Evolutionary conservation across 1,139 yeast species (phyloP), one percentile per base, ranked within the genome.

Genomic region (Lodderomyces jiufengensis): DNA sequence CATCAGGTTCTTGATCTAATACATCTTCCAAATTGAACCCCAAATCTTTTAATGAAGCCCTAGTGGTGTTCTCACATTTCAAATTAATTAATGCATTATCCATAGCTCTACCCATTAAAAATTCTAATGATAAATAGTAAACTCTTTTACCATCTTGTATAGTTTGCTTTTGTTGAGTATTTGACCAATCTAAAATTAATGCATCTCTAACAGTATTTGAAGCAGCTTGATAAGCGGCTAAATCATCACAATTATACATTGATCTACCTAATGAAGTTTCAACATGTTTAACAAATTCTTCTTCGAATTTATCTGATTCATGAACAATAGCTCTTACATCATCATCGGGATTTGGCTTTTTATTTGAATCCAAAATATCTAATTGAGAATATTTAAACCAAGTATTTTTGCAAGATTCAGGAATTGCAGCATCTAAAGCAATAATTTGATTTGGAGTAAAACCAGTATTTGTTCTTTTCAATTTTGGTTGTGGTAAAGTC

Each of bases 61-160:
- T 50, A 31, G 84, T 73, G 37, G 72, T 63, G 18, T 67, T 73
- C 55, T 81, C 79, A 46, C 56, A 57, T 38, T 63, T 59, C 52
- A 85, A 73, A 60, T 90, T 90, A 61, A 87, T 84, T 65, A 90
- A 67, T 27, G 97, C 96, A 58, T 88, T 90, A 62, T 90, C 97
- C 74, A 90, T 72, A 33, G 97, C 96, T 52, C 95, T 76, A 32
- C 97, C 97, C 95, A 90, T 87, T 47, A 90, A 69, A 57, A 87
- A 90, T 63, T 90, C 97, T 49, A 90, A 70, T 3, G 95, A 84
- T 45, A 88, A 63, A 57, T 88, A 90, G 63, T 90, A 90, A 31
- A 88, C 82, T 46, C 97, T 70, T 63, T 90, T 90, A 37, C 86
- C 87, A 56, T 85, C 95, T 49, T 78, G 79, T 37, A 84, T 61